These are phyloP conservation scores for Vitis hybrid DNA, from an alignment of 177 flowering plant species.

Conservation along the genomic window DNA sequence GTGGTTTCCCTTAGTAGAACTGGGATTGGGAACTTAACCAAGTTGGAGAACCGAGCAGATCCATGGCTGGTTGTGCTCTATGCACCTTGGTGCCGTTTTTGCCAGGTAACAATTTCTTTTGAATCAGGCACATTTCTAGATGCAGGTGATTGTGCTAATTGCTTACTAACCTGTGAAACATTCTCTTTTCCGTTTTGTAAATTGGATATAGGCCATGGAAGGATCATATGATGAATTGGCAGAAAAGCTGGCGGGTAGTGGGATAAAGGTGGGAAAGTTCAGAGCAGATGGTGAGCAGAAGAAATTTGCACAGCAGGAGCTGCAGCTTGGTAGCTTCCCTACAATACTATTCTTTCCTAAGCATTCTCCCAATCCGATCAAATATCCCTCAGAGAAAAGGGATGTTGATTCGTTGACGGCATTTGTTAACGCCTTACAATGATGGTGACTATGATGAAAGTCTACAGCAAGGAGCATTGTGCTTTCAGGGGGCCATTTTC, in stretches of 20 bases:
- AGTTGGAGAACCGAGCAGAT: conserved; percentile 62
- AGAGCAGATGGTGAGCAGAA: conserved; percentile 93
- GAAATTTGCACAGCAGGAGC: conserved; percentile 62
- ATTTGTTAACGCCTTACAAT: conserved; percentile 74
- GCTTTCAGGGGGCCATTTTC: too few species aligned
- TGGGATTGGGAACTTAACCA: conserved; percentile 78
- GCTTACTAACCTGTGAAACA: too few species aligned
- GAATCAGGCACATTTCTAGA: too few species aligned
- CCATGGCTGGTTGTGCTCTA: conserved; percentile 93
- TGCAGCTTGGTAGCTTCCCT: conserved; percentile 90
- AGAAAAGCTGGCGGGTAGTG: conserved; percentile 66
- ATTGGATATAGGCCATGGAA: conserved; percentile 54
- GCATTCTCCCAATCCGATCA: conserved; percentile 69
- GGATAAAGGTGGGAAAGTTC: conserved; percentile 90
- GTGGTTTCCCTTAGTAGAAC: conserved; percentile 60
- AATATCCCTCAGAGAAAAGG: conserved; percentile 85
- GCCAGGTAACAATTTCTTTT: conserved; percentile 50
- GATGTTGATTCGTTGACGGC: conserved; percentile 87
- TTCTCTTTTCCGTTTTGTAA: too few species aligned
- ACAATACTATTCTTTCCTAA: conserved; percentile 90
- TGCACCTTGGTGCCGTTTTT: conserved; percentile 97
- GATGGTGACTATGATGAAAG: conserved; percentile 38
- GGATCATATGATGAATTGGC: conserved; percentile 72
- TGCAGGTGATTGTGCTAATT: too few species aligned
- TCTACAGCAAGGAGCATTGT: too few species aligned